A percentile compares a stretch with the other conserved stretches of the same genome.
phyloP scores from a whole-genome alignment of 768 basidiomycete species.

The Pisolithus tinctorius region DNA sequence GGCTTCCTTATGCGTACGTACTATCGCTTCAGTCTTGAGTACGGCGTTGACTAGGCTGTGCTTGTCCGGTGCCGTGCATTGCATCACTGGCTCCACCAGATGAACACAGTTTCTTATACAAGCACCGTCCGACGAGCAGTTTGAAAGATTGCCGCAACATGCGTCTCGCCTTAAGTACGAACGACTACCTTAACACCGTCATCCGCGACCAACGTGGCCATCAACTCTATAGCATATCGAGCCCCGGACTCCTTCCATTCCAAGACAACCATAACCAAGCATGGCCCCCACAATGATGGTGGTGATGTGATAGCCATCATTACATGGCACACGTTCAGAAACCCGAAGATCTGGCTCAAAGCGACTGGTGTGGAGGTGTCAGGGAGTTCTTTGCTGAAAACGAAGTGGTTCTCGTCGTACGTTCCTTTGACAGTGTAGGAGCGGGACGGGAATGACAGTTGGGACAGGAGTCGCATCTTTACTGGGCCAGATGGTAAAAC shows the following conservation, averaged over 20 bases:
- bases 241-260: constrained; percentile 1
- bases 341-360: constrained; percentile 13
- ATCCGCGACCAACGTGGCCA: too few species aligned
- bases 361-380: constrained; percentile 6
- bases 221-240: background rate
- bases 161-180: constrained; percentile 17
- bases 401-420: constrained; percentile 13
- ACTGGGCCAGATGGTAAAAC: constrained; percentile 25
- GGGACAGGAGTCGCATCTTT: constrained; percentile 26
- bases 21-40: too few species aligned
- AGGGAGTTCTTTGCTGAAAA: constrained; percentile 8
- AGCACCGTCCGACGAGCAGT: too few species aligned
- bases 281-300: constrained; percentile 10
- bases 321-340: constrained; percentile 16
- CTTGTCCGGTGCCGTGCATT: too few species aligned
- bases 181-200: too few species aligned
- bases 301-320: constrained; percentile 17
- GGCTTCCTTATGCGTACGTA: too few species aligned
- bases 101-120: too few species aligned
- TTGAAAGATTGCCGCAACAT: constrained; percentile 3
- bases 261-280: constrained; percentile 22
- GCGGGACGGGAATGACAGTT: background rate
- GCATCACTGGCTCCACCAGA: too few species aligned
- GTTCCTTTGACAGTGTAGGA: background rate
- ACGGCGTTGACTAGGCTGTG: too few species aligned